Percentiles rank a stretch among this genome's conserved stretches.
Evolutionary conservation across 352 stramenopile genomes (phyloP).

Genomic region (Elongisporangium anandrum): DNA sequence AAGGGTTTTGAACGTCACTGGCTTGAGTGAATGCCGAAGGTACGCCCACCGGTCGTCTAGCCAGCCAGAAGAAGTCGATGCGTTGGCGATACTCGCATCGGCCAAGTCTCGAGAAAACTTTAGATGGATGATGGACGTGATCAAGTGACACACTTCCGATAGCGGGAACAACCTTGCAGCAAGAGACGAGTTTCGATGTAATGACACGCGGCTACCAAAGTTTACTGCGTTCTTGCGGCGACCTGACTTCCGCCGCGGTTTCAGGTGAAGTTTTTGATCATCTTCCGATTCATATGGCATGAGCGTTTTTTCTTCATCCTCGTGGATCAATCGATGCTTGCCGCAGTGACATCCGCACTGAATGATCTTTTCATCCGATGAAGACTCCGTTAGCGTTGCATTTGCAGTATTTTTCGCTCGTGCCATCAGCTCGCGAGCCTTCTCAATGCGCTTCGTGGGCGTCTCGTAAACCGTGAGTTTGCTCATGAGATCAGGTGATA

Average conservation of each 20-base stretch:
- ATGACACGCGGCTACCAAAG: conserved; percentile 26
- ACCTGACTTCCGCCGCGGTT: conserved; percentile 11
- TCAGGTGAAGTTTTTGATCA: conserved; percentile 7
- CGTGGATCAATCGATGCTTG: conserved; percentile 28
- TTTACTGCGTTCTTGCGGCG: conserved; percentile 44
- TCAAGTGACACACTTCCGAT: conserved; percentile 51
- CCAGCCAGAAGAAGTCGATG: not conserved
- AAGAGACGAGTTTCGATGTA: conserved; percentile 23
- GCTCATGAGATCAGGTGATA: conserved; percentile 17
- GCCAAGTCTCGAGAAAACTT: conserved; percentile 49
- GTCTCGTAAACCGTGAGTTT: conserved; percentile 37
- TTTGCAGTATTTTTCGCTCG: conserved; percentile 1
- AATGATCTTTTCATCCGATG: conserved; percentile 4
- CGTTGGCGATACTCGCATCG: conserved; percentile 16
- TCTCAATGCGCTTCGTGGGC: conserved; percentile 37
- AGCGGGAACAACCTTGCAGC: conserved; percentile 43
- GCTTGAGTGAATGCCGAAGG: conserved; percentile 15
- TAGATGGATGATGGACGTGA: conserved; percentile 56
- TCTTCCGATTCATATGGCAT: conserved; percentile 6
- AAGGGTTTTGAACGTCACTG: conserved; percentile 45
- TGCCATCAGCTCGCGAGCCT: conserved; percentile 37
- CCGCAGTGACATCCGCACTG: conserved; percentile 47
- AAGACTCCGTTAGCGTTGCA: not conserved
- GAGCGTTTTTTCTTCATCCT: conserved; percentile 9
- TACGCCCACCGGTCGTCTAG: conserved; percentile 31